These are phyloP conservation scores for Monilinia aucupariae DNA, from an alignment of 2,329 filamentous ascomycete species.

Conservation along the genomic window DNA sequence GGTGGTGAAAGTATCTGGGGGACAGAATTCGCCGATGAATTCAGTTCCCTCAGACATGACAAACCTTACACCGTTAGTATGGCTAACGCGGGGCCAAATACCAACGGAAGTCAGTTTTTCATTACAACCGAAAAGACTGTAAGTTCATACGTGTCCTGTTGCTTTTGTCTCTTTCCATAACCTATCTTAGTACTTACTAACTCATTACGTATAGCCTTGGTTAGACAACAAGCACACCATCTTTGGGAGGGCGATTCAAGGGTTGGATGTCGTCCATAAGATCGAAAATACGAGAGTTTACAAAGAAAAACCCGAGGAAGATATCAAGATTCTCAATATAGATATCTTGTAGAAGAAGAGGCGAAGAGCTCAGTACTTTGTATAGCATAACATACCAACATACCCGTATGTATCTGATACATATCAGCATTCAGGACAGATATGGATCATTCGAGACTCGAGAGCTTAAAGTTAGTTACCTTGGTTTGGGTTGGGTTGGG, in stretches of 20 bases:
- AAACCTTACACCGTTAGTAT: conserved; percentile 95
- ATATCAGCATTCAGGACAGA: no score
- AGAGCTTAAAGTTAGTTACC: no score
- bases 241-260: conserved; percentile 84
- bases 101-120: conserved; percentile 96
- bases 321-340: conserved; percentile 96
- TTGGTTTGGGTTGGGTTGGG: no score
- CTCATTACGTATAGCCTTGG: conserved; percentile 58
- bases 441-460: no score
- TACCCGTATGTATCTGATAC: no score
- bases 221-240: conserved; percentile 94
- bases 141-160: conserved; percentile 37
- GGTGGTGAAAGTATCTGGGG: conserved; percentile 92
- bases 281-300: conserved; percentile 87
- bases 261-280: conserved; percentile 88
- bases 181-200: conserved; percentile 15
- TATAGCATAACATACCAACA: not conserved
- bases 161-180: not conserved
- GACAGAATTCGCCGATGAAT: conserved; percentile 88
- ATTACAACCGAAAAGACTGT: conserved; percentile 95
- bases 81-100: conserved; percentile 94
- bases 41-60: conserved; percentile 85
- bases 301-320: conserved; percentile 89
- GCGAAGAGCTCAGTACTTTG: not conserved
- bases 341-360: conserved; percentile 32